Base-by-base conservation (phyloP, 192 early-diverging fungal genomes). In the Entomortierella beljakovae region DNA sequence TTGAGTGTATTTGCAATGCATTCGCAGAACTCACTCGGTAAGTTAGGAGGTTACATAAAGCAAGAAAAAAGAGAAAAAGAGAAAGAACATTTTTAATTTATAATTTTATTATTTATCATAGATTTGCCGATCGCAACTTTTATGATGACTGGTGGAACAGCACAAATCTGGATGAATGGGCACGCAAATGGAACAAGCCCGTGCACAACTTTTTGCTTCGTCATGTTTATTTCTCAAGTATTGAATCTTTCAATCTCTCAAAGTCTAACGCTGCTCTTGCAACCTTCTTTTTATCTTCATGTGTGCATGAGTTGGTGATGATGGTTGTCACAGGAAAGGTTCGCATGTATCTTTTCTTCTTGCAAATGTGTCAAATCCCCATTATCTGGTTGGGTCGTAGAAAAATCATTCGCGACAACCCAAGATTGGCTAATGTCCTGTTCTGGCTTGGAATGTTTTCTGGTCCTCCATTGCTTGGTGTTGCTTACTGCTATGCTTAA, bases 101-200 rank as follows among this genome's bases (percentile, higher is more conserved):
- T 34, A 59, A 38, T 34, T 34, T 46, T 63, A 37, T 46, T 57
- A 23, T 57, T 16, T 32, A 16, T 33, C 2, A 16, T 40, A 72
- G 70, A 7, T 99, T 99, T 81, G 96, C 97, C 18, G 97, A 99
- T 81, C 92, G 95, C 59, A 91, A 94, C 79, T 99, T 99, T 85
- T 99, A 98, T 84, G 95, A 97, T 66, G 97, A 99, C 81, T 99
- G 96, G 96, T 99, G 96, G 96, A 99, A 99, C 69, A 83, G 90
- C 59, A 85, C 86, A 18, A 91, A 90, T 0, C 95, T 93, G 68
- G 97, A 97, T 68, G 95, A 98, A 81, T 99, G 93, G 84, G 94
- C 95, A 26, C 89, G 97, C 52, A 94, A 96, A 64, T 99, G 97
- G 97, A 99, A 99, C 80, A 96, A 95, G 67, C 95, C 97, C 8